Base-by-base conservation (phyloP, 371 early-diverging fungal species). In the Blakeslea trispora region DNA sequence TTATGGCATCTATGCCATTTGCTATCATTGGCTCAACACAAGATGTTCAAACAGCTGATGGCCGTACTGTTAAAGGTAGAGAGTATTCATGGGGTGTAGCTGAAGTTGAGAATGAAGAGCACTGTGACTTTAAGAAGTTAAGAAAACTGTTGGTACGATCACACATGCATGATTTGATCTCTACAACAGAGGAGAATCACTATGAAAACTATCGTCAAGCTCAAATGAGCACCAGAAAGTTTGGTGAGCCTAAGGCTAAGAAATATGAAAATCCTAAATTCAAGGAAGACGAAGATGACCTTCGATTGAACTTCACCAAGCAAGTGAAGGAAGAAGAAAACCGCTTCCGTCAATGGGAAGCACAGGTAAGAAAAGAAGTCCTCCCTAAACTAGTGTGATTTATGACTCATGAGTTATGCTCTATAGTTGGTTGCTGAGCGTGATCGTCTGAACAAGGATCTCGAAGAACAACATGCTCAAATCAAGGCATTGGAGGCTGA, bases 381-480 rank as follows among this genome's bases (percentile, higher is more conserved):
- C n/a, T n/a, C n/a, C n/a, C n/a, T 1, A 40, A n/a, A 45, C 11
- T 24, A 5, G 21, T 21, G 34, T 18, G 24, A 11, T 34, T 13
- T 41, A 47, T 24, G 17, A n/a, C n/a, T n/a, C 43, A 35, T 35
- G 44, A 50, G 2, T 41, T 19, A 23, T n/a, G 1, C 21, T 40
- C n/a, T 49, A 10, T 61, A 75, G 71, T 84, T 98, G 41, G 93
- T 97, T 75, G 87, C 89, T 56, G 98, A 98, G 75, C 89, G 99
- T 50, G 97, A 96, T 75, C 91, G 96, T 59, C 81, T 98, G 53
- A 97, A 97, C 80, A 91, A 95, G 72, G 97, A 98, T 63, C 82
- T 98, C 59, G 99, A 98, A 77, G 81, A 87, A 52, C 93, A 95
- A 70, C 99, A 97, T 74, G 86, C 86, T 64, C 85, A 86, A 31